Base-by-base conservation (phyloP, 345 rosid genomes). In the Sisymbrium altissimum region DNA sequence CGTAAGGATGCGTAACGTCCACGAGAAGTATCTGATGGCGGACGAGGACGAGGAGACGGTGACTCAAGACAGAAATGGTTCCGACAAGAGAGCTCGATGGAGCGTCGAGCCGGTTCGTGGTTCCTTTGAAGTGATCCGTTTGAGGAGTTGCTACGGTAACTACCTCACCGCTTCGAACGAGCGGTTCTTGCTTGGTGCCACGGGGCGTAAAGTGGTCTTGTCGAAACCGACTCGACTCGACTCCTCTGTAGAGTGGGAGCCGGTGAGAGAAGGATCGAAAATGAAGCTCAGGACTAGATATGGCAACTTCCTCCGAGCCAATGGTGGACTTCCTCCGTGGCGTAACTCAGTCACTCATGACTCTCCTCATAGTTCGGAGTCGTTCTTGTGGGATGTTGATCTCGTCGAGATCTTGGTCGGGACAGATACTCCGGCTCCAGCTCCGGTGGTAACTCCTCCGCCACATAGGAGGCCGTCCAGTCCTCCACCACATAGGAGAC, bases 311-410 rank as follows among this genome's bases (percentile, higher is more conserved):
- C 75, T 93, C 79, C 82, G 96, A 58, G 98, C 93, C 19, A 89
- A 92, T 45, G 86, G 90, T 3, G 86, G 93, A n/a, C 30, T 85
- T 52, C 96, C 96, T 27, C 97, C 97, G 4, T 85, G 97, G 97
- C 83, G 92, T 68, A 85, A 91, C 83, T 85, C 93, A 0, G 83
- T 93, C 4, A 90, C 93, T 2, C 98, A 93, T 68, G 92, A 85
- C 61, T 75, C 84, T 48, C 86, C 96, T 40, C 83, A 82, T 0
- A 70, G 76, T 68, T 75, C 85, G 38, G 88, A 83, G 13, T 88
- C 93, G 84, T 32, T 87, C 32, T 73, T 87, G 59, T 93, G 97
- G 98, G 83, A 83, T 49, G 93, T 93, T 35, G 88, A 87, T 52
- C 25, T 88, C 14, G 63, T 88, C 19, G 91, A 86, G 81, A 79